Conservation (phyloP, 2,329 filamentous ascomycete genomes). For the Aspergillus versicolor region DNA sequence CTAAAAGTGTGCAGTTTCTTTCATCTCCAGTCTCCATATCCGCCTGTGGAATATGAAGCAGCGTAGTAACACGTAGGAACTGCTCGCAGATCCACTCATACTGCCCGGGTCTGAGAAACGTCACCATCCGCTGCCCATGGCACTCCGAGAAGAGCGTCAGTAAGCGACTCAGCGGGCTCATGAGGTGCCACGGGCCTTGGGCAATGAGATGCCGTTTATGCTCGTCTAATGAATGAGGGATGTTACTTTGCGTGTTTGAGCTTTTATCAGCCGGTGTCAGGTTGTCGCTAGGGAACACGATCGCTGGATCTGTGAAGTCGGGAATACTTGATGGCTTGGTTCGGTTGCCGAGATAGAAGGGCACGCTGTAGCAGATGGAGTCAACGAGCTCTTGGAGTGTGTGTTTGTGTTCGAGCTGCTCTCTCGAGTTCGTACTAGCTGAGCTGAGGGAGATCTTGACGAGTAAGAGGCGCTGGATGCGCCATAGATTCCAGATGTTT, state of each 20-base stretch:
- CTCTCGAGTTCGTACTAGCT: not conserved
- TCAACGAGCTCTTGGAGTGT: not conserved
- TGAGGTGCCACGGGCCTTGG: constrained; percentile 23
- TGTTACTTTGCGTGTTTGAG: not conserved
- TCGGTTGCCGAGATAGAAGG: not conserved
- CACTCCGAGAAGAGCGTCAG: constrained; percentile 21
- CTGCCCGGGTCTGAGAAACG: constrained; percentile 16
- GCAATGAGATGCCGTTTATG: constrained; percentile 18
- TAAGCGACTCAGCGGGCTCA: constrained; percentile 22
- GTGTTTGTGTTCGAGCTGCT: not conserved
- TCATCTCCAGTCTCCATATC: not conserved
- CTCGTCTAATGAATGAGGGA: constrained; percentile 4
- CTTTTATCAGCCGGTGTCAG: not conserved
- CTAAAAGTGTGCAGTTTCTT: too few species aligned
- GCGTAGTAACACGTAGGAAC: constrained; percentile 16
- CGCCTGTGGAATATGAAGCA: constrained; percentile 7
- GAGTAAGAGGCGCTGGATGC: constrained; percentile 11
- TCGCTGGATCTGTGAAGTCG: not conserved
- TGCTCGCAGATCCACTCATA: constrained; percentile 19
- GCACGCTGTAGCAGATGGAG: not conserved
- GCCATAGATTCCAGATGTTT: constrained; percentile 19
- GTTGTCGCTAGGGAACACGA: not conserved
- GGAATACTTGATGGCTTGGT: not conserved
- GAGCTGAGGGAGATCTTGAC: not conserved
- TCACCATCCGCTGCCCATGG: constrained; percentile 2